These are phyloP conservation scores for Mortierella hygrophila DNA, from an alignment of 192 early-diverging fungal species.

Conservation along the genomic window DNA sequence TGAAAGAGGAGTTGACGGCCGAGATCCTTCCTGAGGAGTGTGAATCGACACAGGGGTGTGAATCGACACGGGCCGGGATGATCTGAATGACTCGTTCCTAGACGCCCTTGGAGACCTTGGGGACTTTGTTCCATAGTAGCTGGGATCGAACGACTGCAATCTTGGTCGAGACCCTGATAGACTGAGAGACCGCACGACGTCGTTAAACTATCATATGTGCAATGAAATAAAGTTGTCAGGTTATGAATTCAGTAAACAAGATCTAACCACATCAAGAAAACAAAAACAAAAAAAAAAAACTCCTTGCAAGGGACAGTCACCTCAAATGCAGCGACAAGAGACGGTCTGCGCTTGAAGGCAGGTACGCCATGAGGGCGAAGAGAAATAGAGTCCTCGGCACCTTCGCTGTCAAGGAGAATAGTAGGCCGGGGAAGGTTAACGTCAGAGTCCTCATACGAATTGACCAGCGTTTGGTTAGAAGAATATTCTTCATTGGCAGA, in stretches of 20 bases:
- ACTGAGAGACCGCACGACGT: conserved; percentile 48
- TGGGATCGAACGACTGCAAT: conserved; percentile 40
- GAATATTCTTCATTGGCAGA: conserved; percentile 32
- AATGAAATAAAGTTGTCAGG: conserved; percentile 47
- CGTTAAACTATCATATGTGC: conserved; percentile 28
- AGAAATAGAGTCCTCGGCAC: conserved; percentile 45
- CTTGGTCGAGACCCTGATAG: conserved; percentile 37
- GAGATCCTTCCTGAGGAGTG: neutral
- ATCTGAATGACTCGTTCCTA: neutral
- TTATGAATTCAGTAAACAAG: conserved; percentile 49
- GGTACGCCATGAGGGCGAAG: conserved; percentile 35
- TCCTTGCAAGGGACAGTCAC: conserved; percentile 24
- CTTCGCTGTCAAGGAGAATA: conserved; percentile 47
- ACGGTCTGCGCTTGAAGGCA: conserved; percentile 51
- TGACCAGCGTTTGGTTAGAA: conserved; percentile 34
- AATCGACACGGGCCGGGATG: neutral
- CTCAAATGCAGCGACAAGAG: conserved; percentile 69
- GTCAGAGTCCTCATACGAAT: conserved; percentile 19
- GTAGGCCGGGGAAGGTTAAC: conserved; percentile 36
- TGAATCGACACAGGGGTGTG: neutral
- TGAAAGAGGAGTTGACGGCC: conserved; percentile 14
- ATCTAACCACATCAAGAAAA: neutral
- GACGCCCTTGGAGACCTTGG: conserved; percentile 2
- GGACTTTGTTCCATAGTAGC: conserved; percentile 46
- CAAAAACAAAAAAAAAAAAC: neutral